Percentiles rank a stretch among this genome's conserved stretches.
Conservation (phyloP, 495 filamentous ascomycete species). For the Penicillium simplicissimum region DNA sequence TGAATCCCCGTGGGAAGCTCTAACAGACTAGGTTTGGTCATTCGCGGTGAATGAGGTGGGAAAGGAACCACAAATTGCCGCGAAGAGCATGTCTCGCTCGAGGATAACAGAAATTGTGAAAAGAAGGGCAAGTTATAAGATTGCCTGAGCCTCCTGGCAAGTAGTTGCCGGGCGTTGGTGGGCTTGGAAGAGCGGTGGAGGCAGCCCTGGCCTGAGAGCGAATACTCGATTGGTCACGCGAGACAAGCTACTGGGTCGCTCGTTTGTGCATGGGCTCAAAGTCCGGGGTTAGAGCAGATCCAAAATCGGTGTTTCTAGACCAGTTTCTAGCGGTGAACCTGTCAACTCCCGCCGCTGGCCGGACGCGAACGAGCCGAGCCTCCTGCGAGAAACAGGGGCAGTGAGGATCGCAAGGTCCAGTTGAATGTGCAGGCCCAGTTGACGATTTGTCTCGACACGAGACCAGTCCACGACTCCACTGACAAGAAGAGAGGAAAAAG, state of each 20-base stretch:
- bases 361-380: not conserved
- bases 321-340: not conserved
- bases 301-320: slow-evolving; percentile 5
- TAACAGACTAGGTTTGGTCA: slow-evolving; percentile 40
- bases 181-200: slow-evolving; percentile 3
- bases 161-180: not conserved
- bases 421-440: not conserved
- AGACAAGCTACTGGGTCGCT: slow-evolving; percentile 15
- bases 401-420: not conserved
- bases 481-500: not conserved
- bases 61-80: not conserved
- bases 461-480: not conserved
- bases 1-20: slow-evolving; percentile 46
- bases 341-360: too few species aligned
- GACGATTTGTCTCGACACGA: not conserved
- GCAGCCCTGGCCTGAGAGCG: not conserved
- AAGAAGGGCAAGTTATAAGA: not conserved
- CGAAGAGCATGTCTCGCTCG: slow-evolving; percentile 6
- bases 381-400: not conserved
- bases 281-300: slow-evolving; percentile 6
- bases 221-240: slow-evolving; percentile 4
- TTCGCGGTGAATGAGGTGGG: slow-evolving; percentile 25
- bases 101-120: not conserved
- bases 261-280: slow-evolving; percentile 10
- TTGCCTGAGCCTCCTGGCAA: not conserved